These are phyloP conservation scores for Rhodamnia argentea DNA, from an alignment of 345 rosid genomes.

Conservation along the genomic window DNA sequence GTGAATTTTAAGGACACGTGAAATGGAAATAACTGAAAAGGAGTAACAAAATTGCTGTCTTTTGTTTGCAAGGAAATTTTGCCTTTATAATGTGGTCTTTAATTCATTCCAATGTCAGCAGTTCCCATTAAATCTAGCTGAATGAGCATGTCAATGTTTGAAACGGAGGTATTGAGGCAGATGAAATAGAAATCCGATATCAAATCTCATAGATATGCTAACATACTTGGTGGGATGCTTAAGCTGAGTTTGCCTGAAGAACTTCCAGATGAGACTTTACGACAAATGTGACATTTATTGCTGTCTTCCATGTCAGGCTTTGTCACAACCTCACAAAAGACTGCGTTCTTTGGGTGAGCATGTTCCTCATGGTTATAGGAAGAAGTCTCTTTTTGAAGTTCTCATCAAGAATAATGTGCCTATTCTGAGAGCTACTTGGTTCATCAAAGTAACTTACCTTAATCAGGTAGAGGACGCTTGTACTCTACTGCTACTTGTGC, in stretches of 20 bases:
- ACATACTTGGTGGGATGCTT: background rate
- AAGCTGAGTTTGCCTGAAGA: background rate
- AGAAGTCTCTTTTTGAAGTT: constrained; percentile 73
- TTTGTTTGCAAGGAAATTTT: background rate
- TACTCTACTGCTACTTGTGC: background rate
- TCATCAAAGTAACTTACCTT: constrained; percentile 89
- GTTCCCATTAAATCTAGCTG: background rate
- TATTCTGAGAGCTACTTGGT: constrained; percentile 94
- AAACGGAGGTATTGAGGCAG: background rate
- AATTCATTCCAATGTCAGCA: background rate
- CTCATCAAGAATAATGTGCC: constrained; percentile 94
- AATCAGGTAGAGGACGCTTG: constrained; percentile 56
- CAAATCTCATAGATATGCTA: background rate
- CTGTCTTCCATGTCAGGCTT: constrained; percentile 26
- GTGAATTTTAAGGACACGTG: background rate
- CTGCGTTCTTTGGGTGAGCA: constrained; percentile 84
- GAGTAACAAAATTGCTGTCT: background rate
- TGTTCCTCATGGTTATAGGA: constrained; percentile 74
- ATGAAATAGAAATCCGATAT: background rate
- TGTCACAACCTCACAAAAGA: constrained; percentile 84
- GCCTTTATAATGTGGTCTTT: background rate
- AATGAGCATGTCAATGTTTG: background rate
- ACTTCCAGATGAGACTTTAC: background rate
- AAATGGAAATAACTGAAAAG: background rate
- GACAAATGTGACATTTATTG: background rate